A percentile compares a stretch with the other conserved stretches of the same genome.
These are phyloP conservation scores for Gamarada debralockiae DNA, from an alignment of 495 filamentous ascomycete species.

Conservation along the genomic window DNA sequence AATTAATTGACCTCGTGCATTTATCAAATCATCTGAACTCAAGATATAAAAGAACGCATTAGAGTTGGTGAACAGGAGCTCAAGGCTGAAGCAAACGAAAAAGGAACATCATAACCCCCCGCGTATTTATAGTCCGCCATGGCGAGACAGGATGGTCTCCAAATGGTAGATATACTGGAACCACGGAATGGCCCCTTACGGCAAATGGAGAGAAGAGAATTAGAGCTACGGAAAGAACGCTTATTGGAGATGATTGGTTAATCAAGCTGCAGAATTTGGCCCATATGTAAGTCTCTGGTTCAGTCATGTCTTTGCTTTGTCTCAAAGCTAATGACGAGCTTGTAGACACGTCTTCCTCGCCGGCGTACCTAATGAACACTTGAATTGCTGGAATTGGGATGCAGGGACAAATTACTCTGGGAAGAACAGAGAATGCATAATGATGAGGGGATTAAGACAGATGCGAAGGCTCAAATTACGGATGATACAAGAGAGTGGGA, in stretches of 20 bases:
- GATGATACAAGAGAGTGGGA: slow-evolving; percentile 90
- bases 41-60: too few species aligned
- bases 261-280: slow-evolving; percentile 80
- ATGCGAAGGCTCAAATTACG: slow-evolving; percentile 59
- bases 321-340: too few species aligned
- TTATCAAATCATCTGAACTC: too few species aligned
- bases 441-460: slow-evolving; percentile 36
- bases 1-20: too few species aligned
- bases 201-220: slow-evolving; percentile 82
- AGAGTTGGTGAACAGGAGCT: too few species aligned
- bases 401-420: slow-evolving; percentile 42
- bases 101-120: slow-evolving; percentile 52
- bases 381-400: slow-evolving; percentile 67
- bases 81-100: too few species aligned
- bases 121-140: slow-evolving; percentile 91
- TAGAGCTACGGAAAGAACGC: slow-evolving; percentile 71
- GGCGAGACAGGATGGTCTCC: slow-evolving; percentile 97
- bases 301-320: too few species aligned
- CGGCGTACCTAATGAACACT: slow-evolving; percentile 81
- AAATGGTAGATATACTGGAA: slow-evolving; percentile 85
- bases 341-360: slow-evolving; percentile 80
- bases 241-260: slow-evolving; percentile 79
- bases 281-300: slow-evolving; percentile 68
- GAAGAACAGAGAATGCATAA: slow-evolving; percentile 29
- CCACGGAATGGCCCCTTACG: slow-evolving; percentile 82